phyloP scores from a whole-genome alignment of 2,329 filamentous ascomycete genomes.

The Westerdykella aurantiaca region DNA sequence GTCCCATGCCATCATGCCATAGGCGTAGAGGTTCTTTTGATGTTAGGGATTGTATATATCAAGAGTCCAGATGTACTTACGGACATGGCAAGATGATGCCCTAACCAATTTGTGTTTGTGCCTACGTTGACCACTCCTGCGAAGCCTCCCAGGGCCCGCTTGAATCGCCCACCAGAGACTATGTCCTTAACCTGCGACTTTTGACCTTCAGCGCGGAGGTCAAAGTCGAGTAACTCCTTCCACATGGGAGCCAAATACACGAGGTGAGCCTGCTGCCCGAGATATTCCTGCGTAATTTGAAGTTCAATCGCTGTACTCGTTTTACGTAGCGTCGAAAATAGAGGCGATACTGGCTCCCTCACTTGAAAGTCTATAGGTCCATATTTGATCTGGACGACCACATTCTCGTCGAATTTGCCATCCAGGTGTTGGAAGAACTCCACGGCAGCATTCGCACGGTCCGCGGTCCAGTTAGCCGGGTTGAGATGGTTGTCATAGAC shows the following conservation, averaged over 20 bases:
- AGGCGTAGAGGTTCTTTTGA: constrained; percentile 62
- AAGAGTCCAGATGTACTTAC: constrained; percentile 8
- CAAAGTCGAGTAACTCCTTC: constrained; percentile 63
- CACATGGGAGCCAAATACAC: constrained; percentile 64
- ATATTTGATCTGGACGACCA: constrained; percentile 68
- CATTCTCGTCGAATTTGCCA: constrained; percentile 62
- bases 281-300: constrained; percentile 63
- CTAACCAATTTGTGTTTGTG: constrained; percentile 61
- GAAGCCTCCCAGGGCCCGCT: constrained; percentile 54
- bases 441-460: constrained; percentile 64
- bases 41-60: constrained; percentile 1
- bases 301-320: constrained; percentile 57
- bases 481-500: constrained; percentile 59
- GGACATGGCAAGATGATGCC: constrained; percentile 61
- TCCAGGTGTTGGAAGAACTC: constrained; percentile 62
- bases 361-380: constrained; percentile 71
- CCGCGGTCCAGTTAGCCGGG: constrained; percentile 57
- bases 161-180: constrained; percentile 55
- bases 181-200: constrained; percentile 56
- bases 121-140: constrained; percentile 65
- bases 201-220: constrained; percentile 55
- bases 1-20: constrained; percentile 62
- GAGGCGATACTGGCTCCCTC: constrained; percentile 59
- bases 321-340: constrained; percentile 52
- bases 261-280: constrained; percentile 64